Conservation (phyloP, 306 rosid species). For the Mucuna pruriens region DNA sequence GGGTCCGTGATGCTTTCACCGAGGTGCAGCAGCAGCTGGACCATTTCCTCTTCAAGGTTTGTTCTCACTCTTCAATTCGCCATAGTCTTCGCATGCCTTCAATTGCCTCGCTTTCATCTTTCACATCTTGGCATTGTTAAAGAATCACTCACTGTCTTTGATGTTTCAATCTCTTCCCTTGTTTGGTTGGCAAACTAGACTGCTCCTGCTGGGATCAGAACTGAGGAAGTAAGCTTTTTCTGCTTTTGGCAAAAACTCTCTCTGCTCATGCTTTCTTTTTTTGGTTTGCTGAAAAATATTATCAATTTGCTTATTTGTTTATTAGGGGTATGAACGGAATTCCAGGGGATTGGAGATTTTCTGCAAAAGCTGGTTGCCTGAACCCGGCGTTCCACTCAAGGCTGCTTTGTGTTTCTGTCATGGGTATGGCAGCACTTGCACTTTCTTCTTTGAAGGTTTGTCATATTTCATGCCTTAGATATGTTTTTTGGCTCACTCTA, state of each 20-base stretch:
- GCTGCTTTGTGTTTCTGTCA: constrained; percentile 87
- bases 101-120: neutral
- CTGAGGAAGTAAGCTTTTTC: constrained; percentile 70
- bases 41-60: constrained; percentile 74
- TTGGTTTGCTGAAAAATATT: constrained; percentile 21
- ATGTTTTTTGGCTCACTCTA: neutral
- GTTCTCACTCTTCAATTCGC: constrained; percentile 1
- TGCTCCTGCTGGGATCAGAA: constrained; percentile 82
- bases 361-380: constrained; percentile 90
- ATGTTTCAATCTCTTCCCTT: constrained; percentile 30
- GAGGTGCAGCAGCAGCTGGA: constrained; percentile 62
- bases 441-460: constrained; percentile 95
- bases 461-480: neutral
- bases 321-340: constrained; percentile 79
- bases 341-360: constrained; percentile 83
- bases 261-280: neutral
- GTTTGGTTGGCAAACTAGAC: constrained; percentile 46
- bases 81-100: neutral
- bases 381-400: constrained; percentile 59
- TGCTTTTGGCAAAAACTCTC: neutral
- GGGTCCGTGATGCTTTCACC: constrained; percentile 61
- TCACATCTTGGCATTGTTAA: neutral
- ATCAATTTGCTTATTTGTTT: constrained; percentile 2
- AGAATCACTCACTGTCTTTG: neutral
- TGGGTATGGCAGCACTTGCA: constrained; percentile 98